Percentiles rank a stretch among this genome's conserved stretches.
Conservation (phyloP, 2,329 filamentous ascomycete genomes). For the Stagonosporopsis rhizophila region DNA sequence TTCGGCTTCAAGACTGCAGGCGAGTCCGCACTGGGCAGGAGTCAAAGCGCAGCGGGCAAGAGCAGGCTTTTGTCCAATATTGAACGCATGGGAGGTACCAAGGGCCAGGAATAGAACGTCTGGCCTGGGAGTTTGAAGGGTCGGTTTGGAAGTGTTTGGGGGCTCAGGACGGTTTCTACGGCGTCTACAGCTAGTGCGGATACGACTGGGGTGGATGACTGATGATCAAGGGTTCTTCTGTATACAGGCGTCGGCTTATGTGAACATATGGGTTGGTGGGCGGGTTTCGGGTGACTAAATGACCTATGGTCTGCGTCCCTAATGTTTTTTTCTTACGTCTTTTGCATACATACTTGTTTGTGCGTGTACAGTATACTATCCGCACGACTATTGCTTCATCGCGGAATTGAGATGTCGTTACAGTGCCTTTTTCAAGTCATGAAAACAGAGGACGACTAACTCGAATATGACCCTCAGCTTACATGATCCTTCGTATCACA, state of each 20-base stretch:
- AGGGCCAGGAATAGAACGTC: slow-evolving; percentile 29
- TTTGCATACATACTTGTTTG: not conserved
- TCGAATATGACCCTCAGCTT: too few species aligned
- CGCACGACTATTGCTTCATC: not conserved
- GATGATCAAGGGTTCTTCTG: not conserved
- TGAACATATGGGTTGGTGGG: not conserved
- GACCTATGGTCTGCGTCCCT: slow-evolving; percentile 10
- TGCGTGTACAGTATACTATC: not conserved
- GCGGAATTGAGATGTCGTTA: not conserved
- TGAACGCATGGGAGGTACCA: slow-evolving; percentile 77
- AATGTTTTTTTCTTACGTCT: not conserved
- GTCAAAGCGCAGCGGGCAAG: slow-evolving; percentile 52
- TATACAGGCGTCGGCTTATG: slow-evolving; percentile 7
- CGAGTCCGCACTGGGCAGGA: slow-evolving; percentile 39
- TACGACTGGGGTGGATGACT: slow-evolving; percentile 4
- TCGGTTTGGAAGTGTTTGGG: slow-evolving; percentile 6
- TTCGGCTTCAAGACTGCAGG: slow-evolving; percentile 42
- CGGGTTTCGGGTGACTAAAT: not conserved
- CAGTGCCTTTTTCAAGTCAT: not conserved
- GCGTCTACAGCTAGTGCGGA: slow-evolving; percentile 7
- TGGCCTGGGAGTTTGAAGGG: slow-evolving; percentile 14
- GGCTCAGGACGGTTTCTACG: slow-evolving; percentile 8
- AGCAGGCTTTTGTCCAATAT: slow-evolving; percentile 85
- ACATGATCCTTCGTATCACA: too few species aligned
- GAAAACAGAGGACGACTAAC: not conserved